Base-by-base conservation (phyloP, 2,329 filamentous ascomycete genomes). In the Microcyclospora tardicrescens region DNA sequence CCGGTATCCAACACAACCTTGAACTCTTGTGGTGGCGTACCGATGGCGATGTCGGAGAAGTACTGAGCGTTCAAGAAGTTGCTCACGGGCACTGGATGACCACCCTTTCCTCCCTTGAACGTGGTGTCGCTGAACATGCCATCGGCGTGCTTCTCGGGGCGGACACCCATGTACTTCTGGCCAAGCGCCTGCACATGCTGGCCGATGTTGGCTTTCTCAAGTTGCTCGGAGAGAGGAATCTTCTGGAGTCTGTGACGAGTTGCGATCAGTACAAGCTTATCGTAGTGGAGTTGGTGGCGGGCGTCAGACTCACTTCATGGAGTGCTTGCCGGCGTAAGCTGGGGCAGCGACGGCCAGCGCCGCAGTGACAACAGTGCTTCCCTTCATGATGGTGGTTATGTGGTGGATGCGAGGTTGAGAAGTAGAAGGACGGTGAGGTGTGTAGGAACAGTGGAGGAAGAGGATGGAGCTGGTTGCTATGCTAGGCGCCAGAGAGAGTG, bases 51-150 rank as follows among this genome's bases (percentile, higher is more conserved):
- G 65, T 95, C 86, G 52, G 89, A 93, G 77, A 94, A 98, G 73
- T 98, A 98, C 68, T 98, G 91, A 43, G 91, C 91, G 60, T 98
- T 98, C 71, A 96, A 70, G 70, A 95, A 98, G 78, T 98, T 98
- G 67, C 78, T 84, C 55, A 98, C 79, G 42, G 89, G 84, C 32
- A 98, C 82, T 41, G 79, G 76, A 65, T 96, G 89, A 43, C 68
- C 67, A 10, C 16, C 16, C 32, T 36, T 40, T 42, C 75, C 73
- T 48, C 82, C 73, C 51, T 80, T 70, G 57, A 84, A 66, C 37
- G 78, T 73, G 41, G 77, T 74, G 52, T 82, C 75, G 24, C 79
- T 79, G 72, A 94, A 93, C 63, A 93, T 78, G 61, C 80, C 77
- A 51, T 87, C 75, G 57, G 72, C 66, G 53, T 85, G 81, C 48